Base-by-base conservation (phyloP, 305 asterid species). In the Solanum hybrid region DNA sequence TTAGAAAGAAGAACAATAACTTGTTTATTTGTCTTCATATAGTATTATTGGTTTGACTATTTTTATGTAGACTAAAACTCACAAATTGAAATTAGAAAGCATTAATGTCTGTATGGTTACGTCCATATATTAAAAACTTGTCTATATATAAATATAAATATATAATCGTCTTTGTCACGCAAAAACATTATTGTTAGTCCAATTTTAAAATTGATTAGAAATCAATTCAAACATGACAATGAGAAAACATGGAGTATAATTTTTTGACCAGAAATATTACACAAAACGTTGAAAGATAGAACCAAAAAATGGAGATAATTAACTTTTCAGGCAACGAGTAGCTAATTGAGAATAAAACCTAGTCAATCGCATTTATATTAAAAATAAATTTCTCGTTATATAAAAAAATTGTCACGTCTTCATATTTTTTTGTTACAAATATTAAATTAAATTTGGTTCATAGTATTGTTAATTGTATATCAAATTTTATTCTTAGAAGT, bases 1-100 rank as follows among this genome's bases (percentile, higher is more conserved):
- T 14, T 57, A 57, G 69, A 57, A 18, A 57, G 24, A 57, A 57
- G 11, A 81, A 88, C 28, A 36, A 39, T 91, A 73, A 77, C 91
- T 33, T 14, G 86, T 88, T 89, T 91, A 90, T 80, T 80, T 79
- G 86, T 79, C 29, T 80, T 80, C 33, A 37, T 80, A 16, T 83
- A 29, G 10, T 83, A 82, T 26, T 40, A 83, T 42, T 82, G 20
- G 36, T 82, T 42, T 42, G 71, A 42, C 87, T 83, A 42, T 16
- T 83, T 28, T 46, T 29, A 14, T 29, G 87, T 69, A 83, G 74
- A 42, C 71, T n/a, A 8, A 37, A 24, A 24, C n/a, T 80, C 86
- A 37, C n/a, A 80, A 80, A 36, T 40, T 82, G 37, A 28, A 82
- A 82, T 14, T 82, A 3, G 11, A 26, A 82, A 26, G 69, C 26